Base-by-base conservation (phyloP, 768 basidiomycete genomes). In the Lactifluus piperatus region DNA sequence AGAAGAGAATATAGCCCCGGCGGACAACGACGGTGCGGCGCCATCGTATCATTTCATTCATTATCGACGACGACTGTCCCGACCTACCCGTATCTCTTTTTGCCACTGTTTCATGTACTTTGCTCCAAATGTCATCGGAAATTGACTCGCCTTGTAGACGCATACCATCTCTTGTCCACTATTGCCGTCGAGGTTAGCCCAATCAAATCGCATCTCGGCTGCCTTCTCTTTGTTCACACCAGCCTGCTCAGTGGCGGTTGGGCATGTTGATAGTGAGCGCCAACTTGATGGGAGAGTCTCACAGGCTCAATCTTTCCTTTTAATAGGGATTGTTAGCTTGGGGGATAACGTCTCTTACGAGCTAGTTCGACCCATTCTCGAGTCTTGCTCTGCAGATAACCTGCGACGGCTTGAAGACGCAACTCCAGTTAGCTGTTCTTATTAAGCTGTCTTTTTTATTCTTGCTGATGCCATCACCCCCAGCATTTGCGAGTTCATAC, bases 351-450 rank as follows among this genome's bases (percentile, higher is more conserved):
- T 88, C 65, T 80, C 80, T 57, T 86, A 81, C 70, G 74, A 78
- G 45, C 75, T 91, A 51, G 79, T 86, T 62, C 80, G 79, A 67
- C 91, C 89, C 45, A 82, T 93, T 45, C 75, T 93, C 59, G 82
- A 86, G 67, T 79, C 79, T 65, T 91, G 88, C 71, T 78, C 78
- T 56, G 77, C 82, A 62, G 86, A 89, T 59, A 84, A 85, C 61
- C 79, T 93, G 26, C 72, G 79, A 57, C 75, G 80, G 62, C 70
- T 92, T 61, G 90, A 93, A 72, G 74, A 80, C 64, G 74, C 79
- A 50, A 85, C 87, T 44, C 85, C 86, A 51, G 90, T 88, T 67
- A 67, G 82, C 74, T 24, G 3, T 45, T n/a, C 45, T 36, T 44
- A 20, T 49, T 34, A 26, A 51, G 36, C 24, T 36, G 16, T 39